Evolutionary conservation across 2,329 filamentous ascomycete species (phyloP).

Genomic region (Chalaropsis thielavioides): DNA sequence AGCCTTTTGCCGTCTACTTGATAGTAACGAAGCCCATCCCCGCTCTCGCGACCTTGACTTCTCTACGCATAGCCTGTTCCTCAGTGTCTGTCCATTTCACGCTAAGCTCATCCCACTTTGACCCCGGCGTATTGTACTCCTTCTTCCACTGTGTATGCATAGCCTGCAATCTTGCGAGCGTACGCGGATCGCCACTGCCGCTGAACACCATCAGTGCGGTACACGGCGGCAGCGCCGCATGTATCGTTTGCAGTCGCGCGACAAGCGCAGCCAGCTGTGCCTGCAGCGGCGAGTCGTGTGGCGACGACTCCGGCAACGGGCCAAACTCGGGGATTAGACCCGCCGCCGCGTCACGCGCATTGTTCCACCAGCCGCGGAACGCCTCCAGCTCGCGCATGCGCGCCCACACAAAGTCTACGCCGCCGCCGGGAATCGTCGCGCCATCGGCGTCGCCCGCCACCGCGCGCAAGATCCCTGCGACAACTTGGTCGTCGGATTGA

Average conservation of each 20-base stretch:
- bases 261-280: slow-evolving; percentile 33
- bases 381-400: slow-evolving; percentile 52
- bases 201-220: slow-evolving; percentile 51
- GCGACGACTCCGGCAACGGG: slow-evolving; percentile 18
- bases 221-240: slow-evolving; percentile 46
- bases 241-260: slow-evolving; percentile 38
- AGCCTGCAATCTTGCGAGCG: slow-evolving; percentile 47
- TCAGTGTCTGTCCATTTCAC: slow-evolving; percentile 55
- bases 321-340: slow-evolving; percentile 21
- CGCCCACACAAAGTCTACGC: slow-evolving; percentile 53
- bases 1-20: slow-evolving; percentile 35
- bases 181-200: slow-evolving; percentile 52
- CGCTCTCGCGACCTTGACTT: slow-evolving; percentile 41
- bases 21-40: slow-evolving; percentile 52
- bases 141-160: slow-evolving; percentile 46
- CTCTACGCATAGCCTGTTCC: slow-evolving; percentile 46
- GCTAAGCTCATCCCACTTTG: slow-evolving; percentile 51
- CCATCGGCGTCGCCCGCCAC: slow-evolving; percentile 44
- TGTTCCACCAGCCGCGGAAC: slow-evolving; percentile 53
- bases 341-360: slow-evolving; percentile 30
- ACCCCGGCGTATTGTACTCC: slow-evolving; percentile 49
- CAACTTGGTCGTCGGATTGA: slow-evolving; percentile 44
- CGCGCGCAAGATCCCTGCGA: slow-evolving; percentile 40
- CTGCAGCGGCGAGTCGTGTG: slow-evolving; percentile 27
- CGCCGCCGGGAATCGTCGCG: slow-evolving; percentile 41